Evolutionary conservation across 1,139 yeast species (phyloP).

Genomic region (Suhomyces terraborum): DNA sequence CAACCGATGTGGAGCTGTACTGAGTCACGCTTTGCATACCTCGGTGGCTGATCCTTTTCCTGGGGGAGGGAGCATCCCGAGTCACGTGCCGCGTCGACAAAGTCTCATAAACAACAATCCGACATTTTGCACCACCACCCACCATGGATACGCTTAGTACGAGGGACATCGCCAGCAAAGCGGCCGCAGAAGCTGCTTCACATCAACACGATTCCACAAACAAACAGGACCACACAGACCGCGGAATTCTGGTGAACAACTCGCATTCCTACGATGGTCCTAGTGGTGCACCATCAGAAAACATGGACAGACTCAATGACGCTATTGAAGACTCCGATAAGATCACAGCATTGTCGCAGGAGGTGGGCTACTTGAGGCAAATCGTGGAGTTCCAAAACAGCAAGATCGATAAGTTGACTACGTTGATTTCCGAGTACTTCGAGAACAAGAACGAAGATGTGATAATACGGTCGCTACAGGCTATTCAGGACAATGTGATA

Average conservation of each 20-base stretch:
- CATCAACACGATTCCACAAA: constrained; percentile 10
- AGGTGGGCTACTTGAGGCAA: constrained; percentile 39
- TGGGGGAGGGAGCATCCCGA: too few species aligned
- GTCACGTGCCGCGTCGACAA: constrained; percentile 12
- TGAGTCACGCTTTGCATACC: too few species aligned
- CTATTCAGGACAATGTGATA: constrained; percentile 30
- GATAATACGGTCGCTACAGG: constrained; percentile 29
- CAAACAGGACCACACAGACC: constrained; percentile 5
- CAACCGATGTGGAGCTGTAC: too few species aligned
- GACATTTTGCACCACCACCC: constrained; percentile 16
- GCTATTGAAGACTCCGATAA: constrained; percentile 24
- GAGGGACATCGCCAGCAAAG: constrained; percentile 8
- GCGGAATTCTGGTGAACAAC: constrained; percentile 2
- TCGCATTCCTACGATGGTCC: constrained; percentile 5
- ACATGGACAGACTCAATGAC: constrained; percentile 20
- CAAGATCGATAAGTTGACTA: constrained; percentile 43
- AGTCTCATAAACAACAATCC: constrained; percentile 14
- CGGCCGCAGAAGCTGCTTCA: constrained; percentile 3
- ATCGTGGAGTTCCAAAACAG: constrained; percentile 41
- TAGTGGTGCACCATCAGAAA: constrained; percentile 8
- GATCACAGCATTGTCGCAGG: constrained; percentile 31
- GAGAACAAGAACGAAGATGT: constrained; percentile 39
- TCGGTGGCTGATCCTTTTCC: too few species aligned
- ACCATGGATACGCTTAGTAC: constrained; percentile 10
- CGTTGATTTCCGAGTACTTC: constrained; percentile 34